Conservation (phyloP, 2,329 filamentous ascomycete genomes). For the Penicillium digitatum region DNA sequence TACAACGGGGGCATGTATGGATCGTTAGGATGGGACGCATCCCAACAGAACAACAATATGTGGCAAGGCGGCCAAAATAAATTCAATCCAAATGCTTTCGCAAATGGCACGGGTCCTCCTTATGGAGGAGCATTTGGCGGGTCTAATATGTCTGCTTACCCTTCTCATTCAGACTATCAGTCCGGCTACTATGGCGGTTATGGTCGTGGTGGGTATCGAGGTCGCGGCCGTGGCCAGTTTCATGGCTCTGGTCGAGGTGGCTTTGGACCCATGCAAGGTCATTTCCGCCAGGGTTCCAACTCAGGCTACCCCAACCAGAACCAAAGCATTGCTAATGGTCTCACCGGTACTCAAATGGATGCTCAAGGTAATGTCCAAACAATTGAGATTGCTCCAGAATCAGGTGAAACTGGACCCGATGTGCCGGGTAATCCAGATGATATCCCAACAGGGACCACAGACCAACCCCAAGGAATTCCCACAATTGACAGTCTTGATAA, state of each 20-base stretch:
- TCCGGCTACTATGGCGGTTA: conserved; percentile 76
- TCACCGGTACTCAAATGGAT: conserved; percentile 13
- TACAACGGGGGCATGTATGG: conserved; percentile 63
- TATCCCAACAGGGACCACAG: not conserved
- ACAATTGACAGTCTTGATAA: conserved; percentile 24
- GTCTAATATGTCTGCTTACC: conserved; percentile 64
- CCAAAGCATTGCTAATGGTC: conserved; percentile 27
- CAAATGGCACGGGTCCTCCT: conserved; percentile 74
- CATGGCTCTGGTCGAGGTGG: conserved; percentile 39
- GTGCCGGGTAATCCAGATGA: conserved; percentile 2
- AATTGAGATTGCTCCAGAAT: conserved; percentile 10
- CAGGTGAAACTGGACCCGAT: not conserved
- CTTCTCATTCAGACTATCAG: conserved; percentile 61
- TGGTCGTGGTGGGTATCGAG: conserved; percentile 57
- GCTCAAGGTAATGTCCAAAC: conserved; percentile 14
- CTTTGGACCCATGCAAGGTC: conserved; percentile 38
- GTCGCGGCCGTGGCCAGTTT: conserved; percentile 60
- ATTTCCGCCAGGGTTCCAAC: conserved; percentile 34
- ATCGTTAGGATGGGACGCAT: conserved; percentile 66
- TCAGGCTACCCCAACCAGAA: conserved; percentile 32
- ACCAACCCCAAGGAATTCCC: conserved; percentile 25
- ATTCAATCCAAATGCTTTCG: conserved; percentile 77
- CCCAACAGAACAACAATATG: conserved; percentile 57
- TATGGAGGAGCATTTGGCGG: conserved; percentile 69
- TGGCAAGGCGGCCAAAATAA: conserved; percentile 85